A percentile compares a stretch with the other conserved stretches of the same genome.
Conservation (phyloP, 2,329 filamentous ascomycete species). For the Orbilia blumenaviensis region DNA sequence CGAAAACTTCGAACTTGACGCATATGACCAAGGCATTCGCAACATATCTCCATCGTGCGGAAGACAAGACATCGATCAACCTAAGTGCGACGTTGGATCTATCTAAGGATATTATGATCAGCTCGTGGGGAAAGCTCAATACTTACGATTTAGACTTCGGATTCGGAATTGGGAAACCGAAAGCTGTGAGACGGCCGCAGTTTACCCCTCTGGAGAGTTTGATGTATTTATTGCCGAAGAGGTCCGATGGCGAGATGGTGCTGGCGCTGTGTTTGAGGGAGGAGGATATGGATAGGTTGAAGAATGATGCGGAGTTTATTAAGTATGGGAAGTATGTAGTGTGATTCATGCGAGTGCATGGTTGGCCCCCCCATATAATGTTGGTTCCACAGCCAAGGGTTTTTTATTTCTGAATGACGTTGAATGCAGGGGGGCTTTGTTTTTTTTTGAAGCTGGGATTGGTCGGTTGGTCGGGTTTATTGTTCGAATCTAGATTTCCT, state of each 20-base stretch:
- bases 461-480: neutral
- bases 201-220: conserved; percentile 65
- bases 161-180: conserved; percentile 63
- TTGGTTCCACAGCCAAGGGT: conserved; percentile 16
- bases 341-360: conserved; percentile 51
- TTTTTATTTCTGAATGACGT: neutral
- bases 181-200: conserved; percentile 64
- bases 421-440: neutral
- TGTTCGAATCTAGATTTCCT: neutral
- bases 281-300: conserved; percentile 65
- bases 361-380: neutral
- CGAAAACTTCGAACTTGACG: conserved; percentile 60
- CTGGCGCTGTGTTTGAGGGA: conserved; percentile 64
- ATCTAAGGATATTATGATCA: conserved; percentile 65
- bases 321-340: conserved; percentile 61
- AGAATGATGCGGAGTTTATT: conserved; percentile 62
- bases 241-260: conserved; percentile 62
- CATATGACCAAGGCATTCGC: conserved; percentile 62
- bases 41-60: conserved; percentile 60
- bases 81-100: conserved; percentile 61
- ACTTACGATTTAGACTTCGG: conserved; percentile 65
- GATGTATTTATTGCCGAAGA: conserved; percentile 66
- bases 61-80: conserved; percentile 61
- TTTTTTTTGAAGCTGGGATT: neutral
- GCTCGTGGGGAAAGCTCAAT: conserved; percentile 67